Conservation (phyloP, 2,329 filamentous ascomycete species). For the Pyrenophora seminiperda region DNA sequence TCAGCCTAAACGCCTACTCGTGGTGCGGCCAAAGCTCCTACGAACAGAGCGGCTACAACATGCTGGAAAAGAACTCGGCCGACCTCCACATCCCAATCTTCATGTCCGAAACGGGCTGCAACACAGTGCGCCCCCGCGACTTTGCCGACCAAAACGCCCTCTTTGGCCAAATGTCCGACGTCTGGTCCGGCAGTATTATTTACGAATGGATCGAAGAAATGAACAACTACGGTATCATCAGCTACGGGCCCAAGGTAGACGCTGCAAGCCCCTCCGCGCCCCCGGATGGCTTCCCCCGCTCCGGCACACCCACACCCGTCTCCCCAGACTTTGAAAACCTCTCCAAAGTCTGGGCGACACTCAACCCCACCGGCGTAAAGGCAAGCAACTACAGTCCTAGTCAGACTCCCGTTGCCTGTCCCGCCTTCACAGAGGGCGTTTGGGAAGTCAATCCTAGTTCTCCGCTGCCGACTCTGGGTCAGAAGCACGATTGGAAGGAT, state of each 20-base stretch:
- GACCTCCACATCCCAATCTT: slow-evolving; percentile 68
- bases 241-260: slow-evolving; percentile 68
- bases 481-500: slow-evolving; percentile 30
- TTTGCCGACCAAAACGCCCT: slow-evolving; percentile 78
- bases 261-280: slow-evolving; percentile 53
- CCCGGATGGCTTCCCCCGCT: slow-evolving; percentile 71
- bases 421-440: slow-evolving; percentile 67
- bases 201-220: slow-evolving; percentile 90
- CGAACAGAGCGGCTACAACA: slow-evolving; percentile 69
- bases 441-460: slow-evolving; percentile 77
- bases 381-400: slow-evolving; percentile 68
- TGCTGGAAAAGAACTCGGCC: slow-evolving; percentile 68
- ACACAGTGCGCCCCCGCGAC: slow-evolving; percentile 63
- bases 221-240: slow-evolving; percentile 82
- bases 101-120: slow-evolving; percentile 86
- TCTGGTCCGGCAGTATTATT: slow-evolving; percentile 77
- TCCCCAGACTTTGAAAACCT: slow-evolving; percentile 80
- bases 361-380: slow-evolving; percentile 71
- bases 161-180: slow-evolving; percentile 75
- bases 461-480: slow-evolving; percentile 70
- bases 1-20: slow-evolving; percentile 82
- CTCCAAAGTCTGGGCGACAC: slow-evolving; percentile 73
- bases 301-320: slow-evolving; percentile 72
- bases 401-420: slow-evolving; percentile 69
- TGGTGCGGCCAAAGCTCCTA: slow-evolving; percentile 59